A percentile compares a stretch with the other conserved stretches of the same genome.
phyloP scores from a whole-genome alignment of 331 rosid genomes.

The Rosa hybrid region DNA sequence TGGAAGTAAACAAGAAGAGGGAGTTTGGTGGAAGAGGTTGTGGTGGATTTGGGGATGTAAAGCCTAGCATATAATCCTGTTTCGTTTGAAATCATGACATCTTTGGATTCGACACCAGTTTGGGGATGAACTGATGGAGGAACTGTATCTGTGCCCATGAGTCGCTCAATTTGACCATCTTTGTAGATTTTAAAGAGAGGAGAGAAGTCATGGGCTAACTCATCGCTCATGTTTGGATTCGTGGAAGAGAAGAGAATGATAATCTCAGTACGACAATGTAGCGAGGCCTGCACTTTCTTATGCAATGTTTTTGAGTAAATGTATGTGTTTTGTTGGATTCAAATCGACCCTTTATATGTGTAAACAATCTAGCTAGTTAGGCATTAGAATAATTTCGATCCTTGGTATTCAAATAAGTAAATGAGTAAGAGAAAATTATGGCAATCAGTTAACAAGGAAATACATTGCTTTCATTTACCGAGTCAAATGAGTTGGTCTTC shows the following conservation, averaged over 20 bases:
- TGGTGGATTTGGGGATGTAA: constrained; percentile 10
- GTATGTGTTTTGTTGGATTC: too few relatives aligned
- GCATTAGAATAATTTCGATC: too few relatives aligned
- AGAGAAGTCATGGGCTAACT: constrained; percentile 13
- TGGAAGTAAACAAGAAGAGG: constrained; percentile 36
- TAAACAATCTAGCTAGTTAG: too few relatives aligned
- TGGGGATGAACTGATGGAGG: constrained; percentile 14
- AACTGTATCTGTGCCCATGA: constrained; percentile 1
- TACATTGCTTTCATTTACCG: too few relatives aligned
- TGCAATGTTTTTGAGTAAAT: not conserved
- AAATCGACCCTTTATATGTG: too few relatives aligned
- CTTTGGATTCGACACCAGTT: constrained; percentile 24
- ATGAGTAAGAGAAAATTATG: too few relatives aligned
- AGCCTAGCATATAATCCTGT: constrained; percentile 25
- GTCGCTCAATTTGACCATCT: constrained; percentile 23
- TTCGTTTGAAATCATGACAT: constrained; percentile 12
- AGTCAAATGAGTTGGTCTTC: too few relatives aligned
- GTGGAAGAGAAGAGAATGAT: not conserved
- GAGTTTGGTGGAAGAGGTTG: constrained; percentile 8
- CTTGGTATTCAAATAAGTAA: too few relatives aligned
- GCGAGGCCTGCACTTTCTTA: not conserved
- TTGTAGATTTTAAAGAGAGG: constrained; percentile 2
- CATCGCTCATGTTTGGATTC: not conserved
- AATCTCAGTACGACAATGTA: not conserved
- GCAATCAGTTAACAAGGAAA: too few relatives aligned